Conservation (phyloP, 352 stramenopile genomes). For the Lagenidium giganteum region DNA sequence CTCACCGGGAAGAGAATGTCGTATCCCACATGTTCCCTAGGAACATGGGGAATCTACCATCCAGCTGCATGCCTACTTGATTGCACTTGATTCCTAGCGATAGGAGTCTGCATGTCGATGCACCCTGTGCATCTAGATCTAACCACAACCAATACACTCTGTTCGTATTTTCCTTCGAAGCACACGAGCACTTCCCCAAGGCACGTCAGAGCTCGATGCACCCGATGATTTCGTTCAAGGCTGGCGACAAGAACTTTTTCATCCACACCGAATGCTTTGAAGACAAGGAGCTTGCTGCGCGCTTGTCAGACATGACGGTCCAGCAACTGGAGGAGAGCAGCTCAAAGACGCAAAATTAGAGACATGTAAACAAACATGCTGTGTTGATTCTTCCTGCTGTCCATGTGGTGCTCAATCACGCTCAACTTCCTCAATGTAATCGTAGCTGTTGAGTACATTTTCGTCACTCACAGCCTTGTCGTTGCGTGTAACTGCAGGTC, state of each 20-base stretch:
- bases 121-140: too few relatives aligned
- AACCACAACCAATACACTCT: too few relatives aligned
- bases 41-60: too few relatives aligned
- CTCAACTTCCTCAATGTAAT: conserved; percentile 80
- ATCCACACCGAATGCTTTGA: conserved; percentile 74
- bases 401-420: conserved; percentile 22
- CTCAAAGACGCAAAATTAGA: too few relatives aligned
- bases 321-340: too few relatives aligned
- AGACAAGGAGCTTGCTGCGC: conserved; percentile 47
- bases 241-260: conserved; percentile 60
- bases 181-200: too few relatives aligned
- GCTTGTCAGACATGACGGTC: too few relatives aligned
- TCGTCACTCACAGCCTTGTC: conserved; percentile 51
- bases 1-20: not conserved
- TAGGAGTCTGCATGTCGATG: too few relatives aligned
- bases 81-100: too few relatives aligned
- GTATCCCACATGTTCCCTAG: too few relatives aligned
- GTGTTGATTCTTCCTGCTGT: not conserved
- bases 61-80: too few relatives aligned
- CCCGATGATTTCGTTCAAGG: conserved; percentile 81
- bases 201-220: conserved; percentile 80
- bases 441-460: conserved; percentile 76
- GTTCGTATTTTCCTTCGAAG: too few relatives aligned
- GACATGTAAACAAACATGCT: not conserved
- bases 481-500: conserved; percentile 25